These are phyloP conservation scores for Eucalyptus fibrosa DNA, from an alignment of 345 rosid species.

Conservation along the genomic window DNA sequence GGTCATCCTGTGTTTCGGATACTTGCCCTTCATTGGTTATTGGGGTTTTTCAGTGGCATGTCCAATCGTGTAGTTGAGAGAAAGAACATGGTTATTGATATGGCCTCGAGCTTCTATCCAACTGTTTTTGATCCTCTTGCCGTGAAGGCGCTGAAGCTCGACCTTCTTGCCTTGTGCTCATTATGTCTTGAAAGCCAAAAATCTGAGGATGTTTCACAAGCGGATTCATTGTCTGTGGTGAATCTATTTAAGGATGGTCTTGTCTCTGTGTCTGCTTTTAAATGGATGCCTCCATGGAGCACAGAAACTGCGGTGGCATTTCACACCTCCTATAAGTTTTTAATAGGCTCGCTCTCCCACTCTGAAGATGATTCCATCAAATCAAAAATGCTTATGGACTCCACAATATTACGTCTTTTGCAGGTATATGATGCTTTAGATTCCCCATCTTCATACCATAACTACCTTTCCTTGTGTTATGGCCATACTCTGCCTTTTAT, in stretches of 20 bases:
- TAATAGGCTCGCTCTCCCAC: constrained; percentile 68
- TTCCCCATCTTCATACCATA: not conserved
- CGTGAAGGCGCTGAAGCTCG: constrained; percentile 76
- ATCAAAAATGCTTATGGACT: constrained; percentile 40
- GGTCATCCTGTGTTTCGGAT: constrained; percentile 59
- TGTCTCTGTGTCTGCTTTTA: constrained; percentile 70
- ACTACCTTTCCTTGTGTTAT: not conserved
- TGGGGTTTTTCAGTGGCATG: constrained; percentile 52
- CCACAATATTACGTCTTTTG: constrained; percentile 39
- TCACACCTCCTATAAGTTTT: constrained; percentile 75
- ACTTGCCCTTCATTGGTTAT: constrained; percentile 79
- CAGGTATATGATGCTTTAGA: constrained; percentile 32
- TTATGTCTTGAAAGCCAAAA: constrained; percentile 28
- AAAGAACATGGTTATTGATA: constrained; percentile 36
- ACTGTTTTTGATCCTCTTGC: constrained; percentile 91
- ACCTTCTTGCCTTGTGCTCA: constrained; percentile 63
- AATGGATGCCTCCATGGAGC: constrained; percentile 93
- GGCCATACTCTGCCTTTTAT: not conserved
- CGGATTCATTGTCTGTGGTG: constrained; percentile 19
- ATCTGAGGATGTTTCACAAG: not conserved
- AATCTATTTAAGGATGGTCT: constrained; percentile 57
- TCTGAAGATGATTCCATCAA: constrained; percentile 45
- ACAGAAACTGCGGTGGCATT: constrained; percentile 89
- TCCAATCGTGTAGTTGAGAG: constrained; percentile 17
- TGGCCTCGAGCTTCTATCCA: constrained; percentile 62